A percentile compares a stretch with the other conserved stretches of the same genome.
These are phyloP conservation scores for Nakazawaea pomicola DNA, from an alignment of 805 yeast genomes.

Conservation along the genomic window DNA sequence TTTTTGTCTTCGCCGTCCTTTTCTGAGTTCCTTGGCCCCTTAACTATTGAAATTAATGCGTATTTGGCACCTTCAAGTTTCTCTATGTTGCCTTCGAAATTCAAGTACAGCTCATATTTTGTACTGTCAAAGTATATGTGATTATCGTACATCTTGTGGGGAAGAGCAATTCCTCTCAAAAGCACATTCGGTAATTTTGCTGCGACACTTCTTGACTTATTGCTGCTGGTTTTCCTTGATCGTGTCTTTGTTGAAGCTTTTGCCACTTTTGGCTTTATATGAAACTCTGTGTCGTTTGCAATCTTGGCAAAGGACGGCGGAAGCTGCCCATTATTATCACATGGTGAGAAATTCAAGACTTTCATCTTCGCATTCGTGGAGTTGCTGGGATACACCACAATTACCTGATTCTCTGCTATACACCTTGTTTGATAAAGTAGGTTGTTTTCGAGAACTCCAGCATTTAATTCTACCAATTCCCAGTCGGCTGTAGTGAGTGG, in stretches of 20 bases:
- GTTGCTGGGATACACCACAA: constrained; percentile 69
- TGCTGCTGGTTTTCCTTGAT: constrained; percentile 16
- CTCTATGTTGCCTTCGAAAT: constrained; percentile 32
- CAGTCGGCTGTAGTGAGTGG: constrained; percentile 79
- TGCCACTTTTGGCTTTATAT: constrained; percentile 63
- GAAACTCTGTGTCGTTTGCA: constrained; percentile 32
- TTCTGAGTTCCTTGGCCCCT: constrained; percentile 40
- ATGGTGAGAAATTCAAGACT: constrained; percentile 25
- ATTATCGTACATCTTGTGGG: constrained; percentile 37
- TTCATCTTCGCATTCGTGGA: constrained; percentile 53
- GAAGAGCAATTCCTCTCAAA: constrained; percentile 51
- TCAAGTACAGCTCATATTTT: constrained; percentile 40
- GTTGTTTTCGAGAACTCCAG: constrained; percentile 66
- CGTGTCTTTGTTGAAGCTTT: constrained; percentile 14
- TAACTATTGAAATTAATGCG: constrained; percentile 46
- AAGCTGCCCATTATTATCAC: constrained; percentile 31
- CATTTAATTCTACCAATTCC: constrained; percentile 85
- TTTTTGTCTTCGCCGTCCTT: constrained; percentile 14
- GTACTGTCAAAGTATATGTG: constrained; percentile 5
- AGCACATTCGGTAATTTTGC: constrained; percentile 28
- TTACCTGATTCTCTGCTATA: constrained; percentile 49
- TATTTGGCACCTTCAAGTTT: constrained; percentile 33
- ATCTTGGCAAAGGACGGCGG: constrained; percentile 29
- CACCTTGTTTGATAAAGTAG: constrained; percentile 79
- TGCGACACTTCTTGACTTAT: constrained; percentile 10